Base-by-base conservation (phyloP, 148 eudicot species). In the Fagopyrum tataricum region DNA sequence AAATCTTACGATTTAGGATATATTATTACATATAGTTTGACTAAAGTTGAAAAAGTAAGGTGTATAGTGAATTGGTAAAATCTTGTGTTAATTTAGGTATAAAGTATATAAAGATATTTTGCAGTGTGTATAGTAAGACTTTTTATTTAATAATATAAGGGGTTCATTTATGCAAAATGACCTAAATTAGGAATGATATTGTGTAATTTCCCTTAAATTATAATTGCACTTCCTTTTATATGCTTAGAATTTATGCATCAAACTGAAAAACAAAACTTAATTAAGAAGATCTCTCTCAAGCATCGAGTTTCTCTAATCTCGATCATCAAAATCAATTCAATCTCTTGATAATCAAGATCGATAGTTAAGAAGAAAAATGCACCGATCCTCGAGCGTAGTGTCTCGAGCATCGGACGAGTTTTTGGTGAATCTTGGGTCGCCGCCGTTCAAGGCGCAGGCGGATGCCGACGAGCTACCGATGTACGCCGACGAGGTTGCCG, bases 361-460 rank as follows among this genome's bases (percentile, higher is more conserved):
- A 13, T 14, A 4, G 1, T 17, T 1, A n/a, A 8, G 7, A 17
- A 6, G 1, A 55, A 55, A 55, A 7, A 55, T 87, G 91, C 72
- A 87, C 40, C 81, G 91, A 55, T 67, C 84, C 43, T 58, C 81
- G 0, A 83, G 82, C 47, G 67, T 61, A 26, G 73, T 76, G 31
- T 53, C 77, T 14, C 76, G 86, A 13, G 48, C 77, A 41, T 71
- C 86, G 5, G 87, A 87, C 4, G 87, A 85, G 72, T 76, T 69
- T 47, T 73, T 67, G 75, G 73, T 80, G 52, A 84, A 75, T 61
- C 67, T 61, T 4, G 67, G 61, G 11, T 21, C 61, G 20, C 24
- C 26, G 24, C 26, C 0, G 11, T 3, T 20, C 0, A 55, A 55
- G 61, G 13, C 8, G 13, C 24, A 20, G 6, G 67, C 31, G 24